Percentiles rank a stretch among this genome's conserved stretches.
Evolutionary conservation across 2,329 filamentous ascomycete species (phyloP).

Genomic region (Bipolaris sorokiniana): DNA sequence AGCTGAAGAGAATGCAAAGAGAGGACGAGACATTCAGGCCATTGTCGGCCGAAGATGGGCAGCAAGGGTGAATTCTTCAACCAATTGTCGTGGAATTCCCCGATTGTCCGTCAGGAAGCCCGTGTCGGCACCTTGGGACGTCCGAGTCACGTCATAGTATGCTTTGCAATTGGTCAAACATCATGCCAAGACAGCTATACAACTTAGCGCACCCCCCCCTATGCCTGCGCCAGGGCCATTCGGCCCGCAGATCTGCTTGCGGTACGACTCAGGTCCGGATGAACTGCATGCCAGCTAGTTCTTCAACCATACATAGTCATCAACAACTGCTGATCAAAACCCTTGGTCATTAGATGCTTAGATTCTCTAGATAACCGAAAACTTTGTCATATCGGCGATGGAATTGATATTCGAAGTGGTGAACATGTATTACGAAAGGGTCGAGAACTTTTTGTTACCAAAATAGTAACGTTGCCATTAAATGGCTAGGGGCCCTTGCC

Average conservation of each 20-base stretch:
- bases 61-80: background rate
- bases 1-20: background rate
- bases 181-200: background rate
- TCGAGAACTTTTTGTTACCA: background rate
- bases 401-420: no score
- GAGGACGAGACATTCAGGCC: background rate
- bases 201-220: background rate
- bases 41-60: background rate
- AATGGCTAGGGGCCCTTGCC: background rate
- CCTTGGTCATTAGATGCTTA: background rate
- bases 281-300: background rate
- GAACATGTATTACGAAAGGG: no score
- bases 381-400: no score
- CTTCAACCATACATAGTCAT: background rate
- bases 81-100: background rate
- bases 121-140: background rate
- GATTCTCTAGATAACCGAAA: no score
- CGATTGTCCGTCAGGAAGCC: slow-evolving; percentile 21
- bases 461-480: background rate
- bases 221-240: background rate
- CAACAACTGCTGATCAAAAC: background rate
- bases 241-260: background rate
- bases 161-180: background rate
- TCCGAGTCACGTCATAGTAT: background rate
- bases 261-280: background rate